Evolutionary conservation across 805 yeast species (phyloP), one percentile per base, ranked within the genome.

Genomic region (Ogataea nitratoaversa): DNA sequence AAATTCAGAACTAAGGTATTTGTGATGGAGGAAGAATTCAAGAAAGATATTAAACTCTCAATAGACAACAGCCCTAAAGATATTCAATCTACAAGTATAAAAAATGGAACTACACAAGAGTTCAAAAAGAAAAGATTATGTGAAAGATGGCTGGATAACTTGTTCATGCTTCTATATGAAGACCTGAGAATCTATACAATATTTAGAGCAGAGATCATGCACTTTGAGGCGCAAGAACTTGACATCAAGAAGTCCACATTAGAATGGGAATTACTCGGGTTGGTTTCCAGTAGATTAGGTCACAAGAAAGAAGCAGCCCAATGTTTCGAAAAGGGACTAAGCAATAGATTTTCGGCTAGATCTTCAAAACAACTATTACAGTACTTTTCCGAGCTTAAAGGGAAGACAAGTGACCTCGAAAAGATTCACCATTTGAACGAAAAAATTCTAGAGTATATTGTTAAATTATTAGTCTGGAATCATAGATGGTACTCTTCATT

Each of bases 401-500:
- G 30, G 37, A 63, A 41, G 40, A 58, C 39, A 46, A 59, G 48
- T 40, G 59, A 47, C 31, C 46, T 48, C 59, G 48, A 71, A 62
- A 63, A 59, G 29, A 50, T 57, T 27, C 49, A 43, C 19, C 61
- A 68, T 41, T 62, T 76, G 37, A 78, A 80, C 54, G 74, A 71
- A 37, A 69, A 72, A 47, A 77, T 87, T 11, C 68, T 90, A 43
- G 88, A 83, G 42, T 66, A 82, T 18, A 64, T 80, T 41, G 86
- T 90, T 27, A 84, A 84, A 53, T 67, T 93, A 38, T 67, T 83
- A n/a, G 95, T 93, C n/a, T 95, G 98, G 97, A 84, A 88, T 57
- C 97, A 90, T 62, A 78, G 99, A 57, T 93, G 99, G 99, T 95
- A 91, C 65, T 76, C 82, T 48, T 96, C 91, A 49, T 91, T 89